Conservation (phyloP, 2,329 filamentous ascomycete genomes). For the Niveomyces coronatus region DNA sequence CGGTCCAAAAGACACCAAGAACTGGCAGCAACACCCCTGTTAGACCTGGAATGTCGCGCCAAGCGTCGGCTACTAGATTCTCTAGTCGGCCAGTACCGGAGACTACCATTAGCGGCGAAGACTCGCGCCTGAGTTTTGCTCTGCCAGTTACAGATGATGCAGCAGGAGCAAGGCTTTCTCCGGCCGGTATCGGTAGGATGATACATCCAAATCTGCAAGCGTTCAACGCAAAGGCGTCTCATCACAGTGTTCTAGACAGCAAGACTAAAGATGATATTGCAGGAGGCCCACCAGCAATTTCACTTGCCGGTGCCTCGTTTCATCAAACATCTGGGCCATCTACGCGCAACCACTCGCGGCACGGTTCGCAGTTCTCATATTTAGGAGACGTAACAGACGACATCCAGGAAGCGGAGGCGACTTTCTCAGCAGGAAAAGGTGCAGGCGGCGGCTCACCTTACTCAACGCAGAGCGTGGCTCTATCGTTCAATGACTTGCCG, state of each 20-base stretch:
- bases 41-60: slow-evolving; percentile 40
- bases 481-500: slow-evolving; percentile 80
- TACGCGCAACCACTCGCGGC: slow-evolving; percentile 23
- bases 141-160: slow-evolving; percentile 18
- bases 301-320: slow-evolving; percentile 41
- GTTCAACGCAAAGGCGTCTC: no score
- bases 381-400: slow-evolving; percentile 28
- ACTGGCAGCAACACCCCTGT: slow-evolving; percentile 13
- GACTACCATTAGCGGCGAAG: slow-evolving; percentile 54
- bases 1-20: slow-evolving; percentile 1
- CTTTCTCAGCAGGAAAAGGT: slow-evolving; percentile 23
- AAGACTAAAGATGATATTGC: slow-evolving; percentile 27
- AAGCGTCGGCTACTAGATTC: slow-evolving; percentile 50
- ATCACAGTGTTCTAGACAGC: slow-evolving; percentile 53
- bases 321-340: slow-evolving; percentile 13
- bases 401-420: slow-evolving; percentile 34
- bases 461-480: slow-evolving; percentile 51
- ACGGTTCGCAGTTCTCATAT: slow-evolving; percentile 25
- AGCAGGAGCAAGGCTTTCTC: slow-evolving; percentile 14
- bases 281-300: slow-evolving; percentile 48
- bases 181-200: no score
- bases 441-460: slow-evolving; percentile 32
- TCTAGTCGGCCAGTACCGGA: slow-evolving; percentile 64
- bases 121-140: slow-evolving; percentile 59
- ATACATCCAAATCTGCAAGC: no score